Evolutionary conservation across 495 filamentous ascomycete species (phyloP).

Genomic region (Astrothelium subdiscretum): DNA sequence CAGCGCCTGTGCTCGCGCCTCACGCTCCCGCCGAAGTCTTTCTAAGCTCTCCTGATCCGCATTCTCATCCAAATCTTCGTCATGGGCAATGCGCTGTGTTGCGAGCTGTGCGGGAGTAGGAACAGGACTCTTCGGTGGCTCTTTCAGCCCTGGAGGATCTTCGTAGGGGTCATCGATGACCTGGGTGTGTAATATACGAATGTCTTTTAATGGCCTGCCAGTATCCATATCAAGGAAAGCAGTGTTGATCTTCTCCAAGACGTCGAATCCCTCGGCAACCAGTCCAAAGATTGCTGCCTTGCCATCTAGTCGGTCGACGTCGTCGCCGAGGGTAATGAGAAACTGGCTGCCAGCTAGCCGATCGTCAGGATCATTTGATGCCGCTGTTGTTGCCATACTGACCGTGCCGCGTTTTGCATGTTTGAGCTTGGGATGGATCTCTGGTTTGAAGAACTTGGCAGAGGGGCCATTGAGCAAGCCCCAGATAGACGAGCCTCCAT

Average conservation of each 20-base stretch:
- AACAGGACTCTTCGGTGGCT: constrained; percentile 67
- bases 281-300: constrained; percentile 91
- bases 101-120: constrained; percentile 74
- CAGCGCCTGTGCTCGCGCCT: constrained; percentile 86
- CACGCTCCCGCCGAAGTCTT: constrained; percentile 70
- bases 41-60: constrained; percentile 71
- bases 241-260: constrained; percentile 83
- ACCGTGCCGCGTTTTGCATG: constrained; percentile 81
- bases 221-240: constrained; percentile 67
- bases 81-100: constrained; percentile 85
- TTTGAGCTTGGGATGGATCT: constrained; percentile 72
- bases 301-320: constrained; percentile 78
- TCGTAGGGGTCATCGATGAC: constrained; percentile 81
- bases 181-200: constrained; percentile 82
- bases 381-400: constrained; percentile 82
- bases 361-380: constrained; percentile 64
- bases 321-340: constrained; percentile 75
- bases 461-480: constrained; percentile 51
- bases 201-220: constrained; percentile 77
- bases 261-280: constrained; percentile 88
- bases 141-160: constrained; percentile 62
- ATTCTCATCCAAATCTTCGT: constrained; percentile 67
- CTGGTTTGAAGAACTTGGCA: constrained; percentile 68
- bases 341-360: constrained; percentile 81
- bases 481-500: constrained; percentile 90